Base-by-base conservation (phyloP, 768 basidiomycete genomes). In the Phaffia tasmanica region DNA sequence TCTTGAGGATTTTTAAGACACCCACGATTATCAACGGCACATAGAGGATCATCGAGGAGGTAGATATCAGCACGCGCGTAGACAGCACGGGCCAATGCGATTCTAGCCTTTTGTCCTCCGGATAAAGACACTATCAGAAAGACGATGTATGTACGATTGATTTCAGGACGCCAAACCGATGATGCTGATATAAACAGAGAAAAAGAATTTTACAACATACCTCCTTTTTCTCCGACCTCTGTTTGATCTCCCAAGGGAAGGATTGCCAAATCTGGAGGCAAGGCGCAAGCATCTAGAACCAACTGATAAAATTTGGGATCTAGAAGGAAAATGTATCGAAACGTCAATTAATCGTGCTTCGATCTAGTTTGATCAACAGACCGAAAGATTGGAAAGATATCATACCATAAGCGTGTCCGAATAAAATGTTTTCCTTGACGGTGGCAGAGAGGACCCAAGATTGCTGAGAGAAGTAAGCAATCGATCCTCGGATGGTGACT, bases 401-500 rank as follows among this genome's bases (percentile, higher is more conserved):
- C 69, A 87, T 85, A 61, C 97, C 91, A 69, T 86, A 95, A 71
- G 85, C 82, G 75, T 93, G 87, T 14, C 86, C 90, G 77, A 98
- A 97, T 46, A 89, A 73, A 68, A 98, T 97, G 72, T 98, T 98
- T 53, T 91, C 88, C 48, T 86, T 83, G 59, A 97, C 82, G 1
- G 88, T 85, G 0, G 88, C 84, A 1, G 88, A 89, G 75, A 93
- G 81, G 54, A 95, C 84, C 87, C 90, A 94, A 46, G 90, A 86
- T 72, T 85, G 86, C 74, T 95, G 91, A 35, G 86, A 83, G 11
- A 88, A 89, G 75, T 92, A 93, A 0, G 91, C 83, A 25, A 93
- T 77, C 16, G 78, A 84, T 0, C 90, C 89, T 35, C 79, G 81
- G 1, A 95, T 71, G 0, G 79, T 77, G 1, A 94, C 83, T 23